phyloP scores from a whole-genome alignment of 2,329 filamentous ascomycete genomes.

The Penicillium sp. region DNA sequence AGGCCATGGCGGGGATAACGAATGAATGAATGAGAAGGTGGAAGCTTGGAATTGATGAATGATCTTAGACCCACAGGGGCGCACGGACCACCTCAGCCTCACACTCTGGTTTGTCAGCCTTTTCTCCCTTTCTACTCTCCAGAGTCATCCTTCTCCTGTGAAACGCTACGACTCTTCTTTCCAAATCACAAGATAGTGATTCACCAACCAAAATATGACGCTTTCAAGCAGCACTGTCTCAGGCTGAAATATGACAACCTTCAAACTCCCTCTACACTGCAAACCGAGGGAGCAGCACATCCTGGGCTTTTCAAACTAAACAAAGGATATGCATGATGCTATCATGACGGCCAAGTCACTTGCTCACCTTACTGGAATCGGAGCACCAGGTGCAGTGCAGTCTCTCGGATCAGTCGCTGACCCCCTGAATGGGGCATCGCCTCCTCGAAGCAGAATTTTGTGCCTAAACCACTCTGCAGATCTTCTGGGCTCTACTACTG shows the following conservation, averaged over 20 bases:
- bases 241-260: constrained; percentile 77
- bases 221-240: constrained; percentile 72
- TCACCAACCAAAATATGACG: constrained; percentile 55
- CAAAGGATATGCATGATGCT: constrained; percentile 54
- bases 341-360: neutral
- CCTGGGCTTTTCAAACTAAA: constrained; percentile 80
- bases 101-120: neutral
- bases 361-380: too few species aligned
- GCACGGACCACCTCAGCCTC: constrained; percentile 25
- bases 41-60: constrained; percentile 7
- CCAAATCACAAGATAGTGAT: constrained; percentile 23
- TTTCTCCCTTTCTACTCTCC: neutral
- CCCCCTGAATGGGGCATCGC: constrained; percentile 73
- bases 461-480: constrained; percentile 44
- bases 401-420: constrained; percentile 64
- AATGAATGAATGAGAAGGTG: constrained; percentile 10
- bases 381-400: constrained; percentile 36
- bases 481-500: constrained; percentile 57
- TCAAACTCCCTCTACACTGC: constrained; percentile 77
- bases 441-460: constrained; percentile 82
- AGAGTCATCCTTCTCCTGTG: neutral
- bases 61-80: constrained; percentile 1
- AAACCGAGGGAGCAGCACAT: constrained; percentile 88
- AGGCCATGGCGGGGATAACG: constrained; percentile 17
- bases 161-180: neutral